These are phyloP conservation scores for Eucalyptus globulus DNA, from an alignment of 345 rosid species.

Conservation along the genomic window DNA sequence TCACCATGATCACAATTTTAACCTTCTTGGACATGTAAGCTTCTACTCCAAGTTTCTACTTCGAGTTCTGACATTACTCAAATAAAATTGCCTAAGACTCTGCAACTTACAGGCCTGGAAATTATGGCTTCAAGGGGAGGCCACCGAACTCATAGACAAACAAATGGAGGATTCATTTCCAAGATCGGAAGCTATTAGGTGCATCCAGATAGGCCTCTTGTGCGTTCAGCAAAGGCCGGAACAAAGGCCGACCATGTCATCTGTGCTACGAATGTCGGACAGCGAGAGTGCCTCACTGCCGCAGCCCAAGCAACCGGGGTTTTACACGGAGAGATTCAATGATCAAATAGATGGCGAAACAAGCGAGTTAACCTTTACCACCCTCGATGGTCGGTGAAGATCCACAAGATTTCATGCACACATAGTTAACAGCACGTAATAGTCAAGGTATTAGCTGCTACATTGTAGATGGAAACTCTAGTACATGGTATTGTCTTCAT, in stretches of 20 bases:
- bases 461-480: background rate
- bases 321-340: background rate
- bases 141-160: slow-evolving; percentile 16
- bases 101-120: background rate
- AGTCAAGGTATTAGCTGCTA: background rate
- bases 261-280: background rate
- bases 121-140: slow-evolving; percentile 1
- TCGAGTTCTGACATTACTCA: background rate
- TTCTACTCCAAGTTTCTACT: background rate
- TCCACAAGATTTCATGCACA: background rate
- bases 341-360: background rate
- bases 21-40: background rate
- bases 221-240: background rate
- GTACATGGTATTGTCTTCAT: background rate
- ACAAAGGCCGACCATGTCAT: background rate
- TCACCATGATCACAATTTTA: background rate
- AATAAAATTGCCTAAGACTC: background rate
- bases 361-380: background rate
- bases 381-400: background rate
- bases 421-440: background rate
- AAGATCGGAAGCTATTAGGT: background rate
- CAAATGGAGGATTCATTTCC: background rate
- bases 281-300: background rate
- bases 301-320: background rate
- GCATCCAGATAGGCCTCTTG: background rate